Percentiles rank a stretch among this genome's conserved stretches.
These are phyloP conservation scores for Thymus mandschuricus DNA, from an alignment of 257 asterid species.

Conservation along the genomic window DNA sequence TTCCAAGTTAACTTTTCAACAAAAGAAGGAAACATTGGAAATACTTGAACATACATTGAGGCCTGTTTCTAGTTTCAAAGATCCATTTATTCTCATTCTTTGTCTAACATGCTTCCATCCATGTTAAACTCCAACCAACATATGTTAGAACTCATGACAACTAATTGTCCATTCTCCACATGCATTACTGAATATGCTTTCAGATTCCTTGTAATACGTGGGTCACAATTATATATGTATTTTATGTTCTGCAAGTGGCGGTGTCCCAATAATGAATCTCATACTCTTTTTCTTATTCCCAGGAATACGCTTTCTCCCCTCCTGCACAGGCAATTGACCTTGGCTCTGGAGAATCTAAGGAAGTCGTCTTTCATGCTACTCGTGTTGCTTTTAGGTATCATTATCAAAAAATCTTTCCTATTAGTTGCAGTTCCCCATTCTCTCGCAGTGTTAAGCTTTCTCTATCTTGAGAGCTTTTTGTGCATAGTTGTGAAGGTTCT, in stretches of 20 bases:
- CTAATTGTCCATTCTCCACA: slow-evolving; percentile 1
- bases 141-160: slow-evolving; percentile 1
- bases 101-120: slow-evolving; percentile 15
- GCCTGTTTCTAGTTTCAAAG: slow-evolving; percentile 19
- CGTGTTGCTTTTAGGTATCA: slow-evolving; percentile 92
- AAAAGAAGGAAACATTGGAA: slow-evolving; percentile 13
- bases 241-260: slow-evolving; percentile 25
- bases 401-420: slow-evolving; percentile 7
- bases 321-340: slow-evolving; percentile 86
- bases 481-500: slow-evolving; percentile 16
- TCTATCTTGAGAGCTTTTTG: slow-evolving; percentile 28
- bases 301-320: slow-evolving; percentile 98
- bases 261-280: slow-evolving; percentile 29
- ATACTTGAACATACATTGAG: slow-evolving; percentile 24
- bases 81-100: not conserved
- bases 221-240: slow-evolving; percentile 21
- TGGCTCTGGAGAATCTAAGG: slow-evolving; percentile 92
- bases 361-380: slow-evolving; percentile 76
- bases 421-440: slow-evolving; percentile 7
- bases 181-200: slow-evolving; percentile 21
- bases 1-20: not conserved
- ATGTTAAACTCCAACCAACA: slow-evolving; percentile 21
- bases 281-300: slow-evolving; percentile 39
- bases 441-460: slow-evolving; percentile 29
- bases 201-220: not conserved